Evolutionary conservation across 768 basidiomycete genomes (phyloP), one percentile per base, ranked within the genome.

Genomic region (Fomitopsis pulvina): DNA sequence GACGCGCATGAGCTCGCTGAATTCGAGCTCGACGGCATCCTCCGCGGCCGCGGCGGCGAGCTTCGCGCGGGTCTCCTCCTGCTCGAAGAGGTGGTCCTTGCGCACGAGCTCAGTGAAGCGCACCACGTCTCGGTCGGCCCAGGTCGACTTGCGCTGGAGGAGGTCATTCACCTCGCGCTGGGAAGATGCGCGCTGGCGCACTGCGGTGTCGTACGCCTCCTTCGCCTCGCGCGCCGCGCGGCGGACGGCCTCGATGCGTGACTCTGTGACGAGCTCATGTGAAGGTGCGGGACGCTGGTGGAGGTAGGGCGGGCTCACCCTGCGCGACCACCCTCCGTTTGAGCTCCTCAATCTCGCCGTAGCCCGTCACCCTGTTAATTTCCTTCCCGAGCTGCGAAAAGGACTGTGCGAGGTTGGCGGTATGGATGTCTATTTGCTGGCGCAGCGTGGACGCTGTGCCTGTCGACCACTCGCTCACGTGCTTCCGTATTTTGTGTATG

Each of bases 91-190:
- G 60, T 97, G 96, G 67, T 98, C 96, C 60, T 87, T 77, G 40
- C 89, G 82, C 29, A 99, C 90, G 52, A 99, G 82, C 41, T 79
- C 75, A 0, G 96, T 97, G 71, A 97, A 98, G 21, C 84, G 76
- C 30, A 76, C 66, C 39, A 99, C 90, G 65, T 98, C 96, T 51
- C 72, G 61, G 59, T 92, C 90, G n/a, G 75, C 82, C 96, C 96
- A 99, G n/a, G 67, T 72, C 1, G 86, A 86, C 71, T 98, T 98
- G 52, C 96, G 90, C 64, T 92, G 87, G 14, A 98, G 71, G 2
- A 99, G 80, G 63, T 94, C 89, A 68, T 97, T 98, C 46, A 96
- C 91, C 65, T 95, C 87, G n/a, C 89, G 81, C 64, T 99, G 95
- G 3, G 91, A 91, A 39, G 82, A 75, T 8, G 91, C 84, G 4